Percentiles rank a stretch among this genome's conserved stretches.
Conservation (phyloP, 495 filamentous ascomycete genomes). For the Hypoxylon fuscum region DNA sequence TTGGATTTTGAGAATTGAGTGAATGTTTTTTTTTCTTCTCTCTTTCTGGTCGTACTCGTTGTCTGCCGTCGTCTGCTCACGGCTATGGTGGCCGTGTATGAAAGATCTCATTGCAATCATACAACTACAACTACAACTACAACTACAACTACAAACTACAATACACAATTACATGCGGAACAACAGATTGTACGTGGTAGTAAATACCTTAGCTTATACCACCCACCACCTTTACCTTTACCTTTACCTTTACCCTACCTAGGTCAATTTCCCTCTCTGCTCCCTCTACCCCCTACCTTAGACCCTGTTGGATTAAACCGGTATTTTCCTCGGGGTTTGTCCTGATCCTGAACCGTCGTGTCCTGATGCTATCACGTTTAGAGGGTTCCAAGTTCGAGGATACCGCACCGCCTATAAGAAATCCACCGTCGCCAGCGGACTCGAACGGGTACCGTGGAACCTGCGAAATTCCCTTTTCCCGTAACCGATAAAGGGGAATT, state of each 20-base stretch:
- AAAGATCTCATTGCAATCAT: too few species aligned
- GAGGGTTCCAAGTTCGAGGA: constrained; percentile 8
- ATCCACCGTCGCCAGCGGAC: too few species aligned
- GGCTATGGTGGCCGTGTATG: constrained; percentile 31
- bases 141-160: too few species aligned
- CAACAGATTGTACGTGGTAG: constrained; percentile 18
- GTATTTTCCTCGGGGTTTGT: background rate
- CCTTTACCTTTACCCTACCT: too few species aligned
- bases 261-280: background rate
- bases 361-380: constrained; percentile 18
- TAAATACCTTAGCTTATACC: constrained; percentile 8
- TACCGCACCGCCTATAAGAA: constrained; percentile 3
- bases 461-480: background rate
- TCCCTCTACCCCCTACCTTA: constrained; percentile 1
- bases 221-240: background rate
- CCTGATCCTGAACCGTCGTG: constrained; percentile 1
- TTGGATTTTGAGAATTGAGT: constrained; percentile 28
- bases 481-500: constrained; percentile 3
- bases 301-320: too few species aligned
- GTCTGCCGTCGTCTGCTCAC: too few species aligned
- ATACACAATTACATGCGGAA: constrained; percentile 33
- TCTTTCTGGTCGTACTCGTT: constrained; percentile 18
- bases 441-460: constrained; percentile 13
- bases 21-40: too few species aligned
- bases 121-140: too few species aligned